Conservation (phyloP, 345 rosid species). For the Eucalyptus globulus region DNA sequence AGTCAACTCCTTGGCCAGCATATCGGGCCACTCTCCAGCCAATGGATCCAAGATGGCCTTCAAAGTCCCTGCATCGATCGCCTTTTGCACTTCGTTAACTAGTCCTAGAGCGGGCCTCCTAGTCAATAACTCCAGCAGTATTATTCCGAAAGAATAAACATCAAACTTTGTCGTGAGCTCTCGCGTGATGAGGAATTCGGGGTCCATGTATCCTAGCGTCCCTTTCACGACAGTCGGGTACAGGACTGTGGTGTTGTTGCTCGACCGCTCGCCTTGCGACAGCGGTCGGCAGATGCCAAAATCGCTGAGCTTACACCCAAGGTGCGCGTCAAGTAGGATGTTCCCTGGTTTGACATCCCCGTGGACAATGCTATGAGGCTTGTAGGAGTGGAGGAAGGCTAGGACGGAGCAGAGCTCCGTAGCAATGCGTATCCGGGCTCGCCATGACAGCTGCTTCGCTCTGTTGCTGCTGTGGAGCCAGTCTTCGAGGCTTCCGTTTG, state of each 20-base stretch:
- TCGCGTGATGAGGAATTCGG: neutral
- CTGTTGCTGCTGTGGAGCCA: slow-evolving; percentile 51
- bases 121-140: neutral
- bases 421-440: slow-evolving; percentile 56
- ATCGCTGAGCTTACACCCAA: slow-evolving; percentile 47
- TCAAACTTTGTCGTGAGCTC: neutral
- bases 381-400: slow-evolving; percentile 64
- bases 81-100: neutral
- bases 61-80: neutral
- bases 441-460: slow-evolving; percentile 68
- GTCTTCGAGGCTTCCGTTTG: slow-evolving; percentile 84
- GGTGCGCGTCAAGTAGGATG: slow-evolving; percentile 59
- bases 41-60: neutral
- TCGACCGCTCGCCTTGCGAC: neutral
- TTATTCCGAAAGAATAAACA: neutral
- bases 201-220: neutral
- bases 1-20: neutral
- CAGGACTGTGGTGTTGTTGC: neutral
- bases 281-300: neutral
- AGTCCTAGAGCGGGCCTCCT: neutral
- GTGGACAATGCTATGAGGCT: slow-evolving; percentile 63
- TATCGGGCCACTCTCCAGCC: neutral
- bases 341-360: slow-evolving; percentile 78
- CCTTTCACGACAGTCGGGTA: neutral
- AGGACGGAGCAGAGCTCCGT: slow-evolving; percentile 68